Evolutionary conservation across 1,284 basidiomycete genomes (phyloP).

Genomic region (Sporisorium iseilematis-ciliati): DNA sequence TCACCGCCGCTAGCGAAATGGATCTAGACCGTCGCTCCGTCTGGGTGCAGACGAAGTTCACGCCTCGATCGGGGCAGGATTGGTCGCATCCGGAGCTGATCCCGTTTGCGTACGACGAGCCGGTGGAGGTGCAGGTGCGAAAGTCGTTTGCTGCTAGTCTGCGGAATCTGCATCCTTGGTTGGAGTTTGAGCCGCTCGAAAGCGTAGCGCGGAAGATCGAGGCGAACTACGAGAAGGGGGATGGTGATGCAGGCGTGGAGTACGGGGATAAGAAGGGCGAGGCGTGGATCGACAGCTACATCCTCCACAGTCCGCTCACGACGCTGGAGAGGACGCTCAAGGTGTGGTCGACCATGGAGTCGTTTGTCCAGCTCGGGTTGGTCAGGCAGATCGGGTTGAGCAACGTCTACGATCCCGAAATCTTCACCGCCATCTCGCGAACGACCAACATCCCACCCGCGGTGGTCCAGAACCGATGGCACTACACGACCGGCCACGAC

Average conservation of each 20-base stretch:
- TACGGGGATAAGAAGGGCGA: constrained; percentile 35
- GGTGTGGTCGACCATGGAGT: constrained; percentile 64
- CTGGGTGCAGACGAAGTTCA: constrained; percentile 68
- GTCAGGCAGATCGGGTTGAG: constrained; percentile 61
- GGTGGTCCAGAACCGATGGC: constrained; percentile 67
- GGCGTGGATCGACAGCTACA: constrained; percentile 64
- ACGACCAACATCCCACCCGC: constrained; percentile 46
- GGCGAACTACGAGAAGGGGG: constrained; percentile 9
- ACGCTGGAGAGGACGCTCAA: constrained; percentile 61
- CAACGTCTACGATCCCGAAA: constrained; percentile 65
- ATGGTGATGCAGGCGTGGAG: constrained; percentile 34
- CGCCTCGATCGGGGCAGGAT: constrained; percentile 61
- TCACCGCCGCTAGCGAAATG: constrained; percentile 39
- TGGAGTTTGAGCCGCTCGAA: constrained; percentile 34
- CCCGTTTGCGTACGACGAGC: constrained; percentile 50
- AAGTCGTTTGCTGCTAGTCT: constrained; percentile 47
- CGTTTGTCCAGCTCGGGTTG: constrained; percentile 55
- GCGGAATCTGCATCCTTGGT: constrained; percentile 53
- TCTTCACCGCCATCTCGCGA: constrained; percentile 52
- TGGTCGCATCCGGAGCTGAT: constrained; percentile 40
- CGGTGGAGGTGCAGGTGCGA: constrained; percentile 55
- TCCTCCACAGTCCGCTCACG: constrained; percentile 61
- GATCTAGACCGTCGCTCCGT: constrained; percentile 45
- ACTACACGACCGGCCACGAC: constrained; percentile 65
- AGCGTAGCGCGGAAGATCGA: constrained; percentile 18